Base-by-base conservation (phyloP, 352 stramenopile species). In the Globisporangium spiculum region DNA sequence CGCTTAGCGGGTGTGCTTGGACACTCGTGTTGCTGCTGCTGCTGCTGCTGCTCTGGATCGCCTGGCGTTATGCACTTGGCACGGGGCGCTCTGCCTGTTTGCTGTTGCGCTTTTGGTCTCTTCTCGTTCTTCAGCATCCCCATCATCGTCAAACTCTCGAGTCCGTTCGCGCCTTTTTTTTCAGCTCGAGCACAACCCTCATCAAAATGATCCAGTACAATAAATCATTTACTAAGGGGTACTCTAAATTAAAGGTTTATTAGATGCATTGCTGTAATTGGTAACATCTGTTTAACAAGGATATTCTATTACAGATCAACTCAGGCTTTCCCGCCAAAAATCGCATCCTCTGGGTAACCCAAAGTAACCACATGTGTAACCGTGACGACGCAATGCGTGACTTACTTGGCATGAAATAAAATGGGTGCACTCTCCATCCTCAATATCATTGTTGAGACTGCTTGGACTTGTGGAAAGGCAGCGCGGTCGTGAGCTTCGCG, bases 81-180 rank as follows among this genome's bases (percentile, higher is more conserved):
- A 14, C 32, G 0, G 6, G 16, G n/a, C 30, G 30, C 56, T 27
- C 20, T 48, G 32, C 3, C 18, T 6, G 20, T 16, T n/a, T 24
- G 58, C 30, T 24, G 30, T 52, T 46, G 55, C 20, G 30, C 55
- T 34, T 36, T 44, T 27, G 30, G 55, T 61, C 55, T 46, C 55
- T 61, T 61, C 30, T 61, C 30, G 55, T 9, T 59, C 16, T 44
- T 60, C 54, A 54, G 57, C 30, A 52, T 63, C 20, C 32, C 34
- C n/a, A 44, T 52, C 57, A 27, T 46, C 32, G 7, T 26, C 20
- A 14, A 63, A 12, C 8, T 50, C 32, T n/a, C 10, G 16, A 26
- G n/a, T 36, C 58, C 52, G 36, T 63, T 63, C 58, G n/a, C 58
- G 58, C 58, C 58, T 54, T 63, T 53, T 63, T 63, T 36, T 52